Evolutionary conservation across 331 rosid genomes (phyloP), one percentile per base, ranked within the genome.

Genomic region (Dryas integrifolia): DNA sequence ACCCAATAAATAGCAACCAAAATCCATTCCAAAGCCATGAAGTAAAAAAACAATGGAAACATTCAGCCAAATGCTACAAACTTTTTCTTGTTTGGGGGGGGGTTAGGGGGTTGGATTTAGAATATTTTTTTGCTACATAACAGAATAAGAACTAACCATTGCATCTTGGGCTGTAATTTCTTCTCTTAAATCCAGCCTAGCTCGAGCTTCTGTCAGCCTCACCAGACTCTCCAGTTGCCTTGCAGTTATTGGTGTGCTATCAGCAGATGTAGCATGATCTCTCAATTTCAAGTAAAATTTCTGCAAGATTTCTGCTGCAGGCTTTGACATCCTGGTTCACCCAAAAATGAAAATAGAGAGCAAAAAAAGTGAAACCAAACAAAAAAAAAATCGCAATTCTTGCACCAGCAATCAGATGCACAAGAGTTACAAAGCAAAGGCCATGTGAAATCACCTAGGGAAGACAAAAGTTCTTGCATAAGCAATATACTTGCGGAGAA

Each of bases 171-270:
- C 80, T 12, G 96, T 89, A 77, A 95, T 86, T 69, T 95, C 93
- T 83, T 69, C 96, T 81, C 98, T 85, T 79, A 95, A 88, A 75
- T 95, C 98, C 47, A 91, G 52, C 68, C 98, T 84, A 63, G 99
- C 93, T 80, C 96, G 95, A 79, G 97, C 97, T 85, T 91, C 89
- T 57, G 96, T 97, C 62, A 94, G 84, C 86, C 98, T 88, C 77
- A 94, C 96, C 46, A 94, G 87, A 84, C 98, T 94, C 84, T 94
- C 96, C 65, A 94, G 86, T 78, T 94, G 98, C 83, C 97, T 86
- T 4, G 98, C 97, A 65, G 98, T 94, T 75, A 91, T 91, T 50
- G 97, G 98, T 56, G 98, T 95, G 55, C 96, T 69, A 83, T 92
- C 98, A 72, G 89, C 93, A 65, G 96, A 88, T 69, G 86, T 80